Percentiles rank a stretch among this genome's conserved stretches.
phyloP scores from a whole-genome alignment of 208 protist genomes.

The Leishmania aethiopica region DNA sequence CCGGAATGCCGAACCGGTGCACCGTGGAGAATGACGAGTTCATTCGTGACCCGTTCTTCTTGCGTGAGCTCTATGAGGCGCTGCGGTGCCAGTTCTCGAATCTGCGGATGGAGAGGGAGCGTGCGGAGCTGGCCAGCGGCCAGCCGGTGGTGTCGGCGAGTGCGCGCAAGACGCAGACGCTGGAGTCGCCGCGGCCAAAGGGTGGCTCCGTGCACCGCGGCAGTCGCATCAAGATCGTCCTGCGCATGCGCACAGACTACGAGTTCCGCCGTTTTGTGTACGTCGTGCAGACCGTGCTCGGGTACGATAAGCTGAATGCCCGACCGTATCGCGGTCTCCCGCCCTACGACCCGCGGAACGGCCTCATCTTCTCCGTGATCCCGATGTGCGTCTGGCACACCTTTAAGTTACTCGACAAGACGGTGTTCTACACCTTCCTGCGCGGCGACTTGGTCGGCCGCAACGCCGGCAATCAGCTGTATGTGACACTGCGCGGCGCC shows the following conservation, averaged over 20 bases:
- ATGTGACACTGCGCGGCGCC: conserved; percentile 36
- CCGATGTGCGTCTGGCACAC: conserved; percentile 73
- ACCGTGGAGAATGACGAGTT: conserved; percentile 48
- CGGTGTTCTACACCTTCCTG: conserved; percentile 67
- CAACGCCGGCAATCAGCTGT: conserved; percentile 34
- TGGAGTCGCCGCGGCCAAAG: conserved; percentile 54
- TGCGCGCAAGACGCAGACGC: conserved; percentile 41
- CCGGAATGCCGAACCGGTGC: conserved; percentile 34
- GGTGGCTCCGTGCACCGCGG: conserved; percentile 23
- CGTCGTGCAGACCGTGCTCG: conserved; percentile 65
- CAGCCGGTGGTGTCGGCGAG: conserved; percentile 11
- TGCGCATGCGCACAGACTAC: conserved; percentile 65
- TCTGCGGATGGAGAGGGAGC: conserved; percentile 52
- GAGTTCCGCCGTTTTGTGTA: conserved; percentile 68
- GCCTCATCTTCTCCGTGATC: conserved; percentile 59
- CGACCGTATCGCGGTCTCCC: conserved; percentile 69
- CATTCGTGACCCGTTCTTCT: conserved; percentile 55
- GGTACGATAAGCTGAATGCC: conserved; percentile 65
- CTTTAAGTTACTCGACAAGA: conserved; percentile 62
- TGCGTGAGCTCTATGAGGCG: conserved; percentile 66
- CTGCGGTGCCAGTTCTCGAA: conserved; percentile 66
- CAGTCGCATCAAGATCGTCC: conserved; percentile 35
- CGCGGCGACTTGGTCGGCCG: conserved; percentile 62
- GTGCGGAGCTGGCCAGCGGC: conserved; percentile 29
- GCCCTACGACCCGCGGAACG: conserved; percentile 78